A percentile compares a stretch with the other conserved stretches of the same genome.
Evolutionary conservation across 176 grass and related monocot genomes (phyloP).

Genomic region (Carex parvula): DNA sequence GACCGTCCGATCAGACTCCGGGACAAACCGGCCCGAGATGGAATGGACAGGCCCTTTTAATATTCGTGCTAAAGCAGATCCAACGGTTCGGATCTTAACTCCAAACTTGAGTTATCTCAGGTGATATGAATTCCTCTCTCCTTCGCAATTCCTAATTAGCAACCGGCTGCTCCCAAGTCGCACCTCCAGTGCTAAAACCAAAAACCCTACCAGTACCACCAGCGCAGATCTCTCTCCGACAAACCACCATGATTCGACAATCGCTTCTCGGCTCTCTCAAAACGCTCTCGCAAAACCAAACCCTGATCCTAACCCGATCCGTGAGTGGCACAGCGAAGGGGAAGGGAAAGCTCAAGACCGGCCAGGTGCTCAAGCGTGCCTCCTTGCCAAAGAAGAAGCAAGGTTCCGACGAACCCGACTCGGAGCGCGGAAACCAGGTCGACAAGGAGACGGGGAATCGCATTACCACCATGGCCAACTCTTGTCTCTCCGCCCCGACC

Average conservation of each 20-base stretch:
- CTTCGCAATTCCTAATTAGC: too few species aligned
- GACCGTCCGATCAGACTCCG: neutral
- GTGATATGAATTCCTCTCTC: too few species aligned
- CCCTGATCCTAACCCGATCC: neutral
- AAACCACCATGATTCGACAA: constrained; percentile 21
- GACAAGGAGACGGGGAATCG: constrained; percentile 52
- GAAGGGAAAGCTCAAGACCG: constrained; percentile 61
- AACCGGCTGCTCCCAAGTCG: neutral
- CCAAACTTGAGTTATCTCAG: too few species aligned
- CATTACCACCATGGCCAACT: constrained; percentile 48
- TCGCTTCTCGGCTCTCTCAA: constrained; percentile 10
- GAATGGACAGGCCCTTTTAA: too few species aligned
- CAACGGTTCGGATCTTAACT: too few species aligned
- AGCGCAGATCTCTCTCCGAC: neutral
- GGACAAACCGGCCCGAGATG: too few species aligned
- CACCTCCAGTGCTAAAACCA: constrained; percentile 7
- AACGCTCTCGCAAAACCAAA: neutral
- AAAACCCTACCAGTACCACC: constrained; percentile 20
- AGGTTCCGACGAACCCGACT: neutral
- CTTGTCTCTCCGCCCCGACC: constrained; percentile 63
- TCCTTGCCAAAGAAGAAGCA: constrained; percentile 44
- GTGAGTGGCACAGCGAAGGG: constrained; percentile 82
- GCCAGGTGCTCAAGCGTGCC: constrained; percentile 46
- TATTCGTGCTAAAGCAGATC: too few species aligned
- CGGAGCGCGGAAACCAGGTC: constrained; percentile 18